A percentile compares a stretch with the other conserved stretches of the same genome.
Conservation (phyloP, 371 early-diverging fungal genomes). For the Rhizopus sp. region DNA sequence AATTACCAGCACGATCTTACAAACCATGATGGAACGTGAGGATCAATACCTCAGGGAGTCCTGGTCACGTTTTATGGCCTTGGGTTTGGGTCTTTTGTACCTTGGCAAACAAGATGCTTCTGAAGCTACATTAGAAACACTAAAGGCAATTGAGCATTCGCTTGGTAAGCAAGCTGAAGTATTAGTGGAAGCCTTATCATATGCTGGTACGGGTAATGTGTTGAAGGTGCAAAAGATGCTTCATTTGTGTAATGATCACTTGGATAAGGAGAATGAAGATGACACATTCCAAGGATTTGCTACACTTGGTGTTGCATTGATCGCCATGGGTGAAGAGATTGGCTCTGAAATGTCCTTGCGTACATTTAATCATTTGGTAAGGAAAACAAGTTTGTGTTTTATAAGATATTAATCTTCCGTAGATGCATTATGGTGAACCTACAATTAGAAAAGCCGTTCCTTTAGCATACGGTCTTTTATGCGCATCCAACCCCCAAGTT, state of each 20-base stretch:
- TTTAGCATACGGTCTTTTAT: slow-evolving; percentile 92
- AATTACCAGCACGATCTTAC: slow-evolving; percentile 87
- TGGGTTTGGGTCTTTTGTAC: slow-evolving; percentile 89
- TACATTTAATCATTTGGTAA: slow-evolving; percentile 90
- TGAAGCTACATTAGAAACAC: slow-evolving; percentile 91
- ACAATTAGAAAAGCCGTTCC: slow-evolving; percentile 93
- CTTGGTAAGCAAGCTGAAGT: slow-evolving; percentile 87
- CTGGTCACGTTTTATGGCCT: slow-evolving; percentile 87
- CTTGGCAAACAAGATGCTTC: slow-evolving; percentile 89
- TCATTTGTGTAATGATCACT: slow-evolving; percentile 92
- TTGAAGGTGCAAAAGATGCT: slow-evolving; percentile 96
- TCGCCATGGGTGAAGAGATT: slow-evolving; percentile 96
- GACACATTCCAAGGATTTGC: slow-evolving; percentile 91
- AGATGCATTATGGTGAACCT: slow-evolving; percentile 98
- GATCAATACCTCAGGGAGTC: slow-evolving; percentile 81
- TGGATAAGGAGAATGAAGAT: slow-evolving; percentile 83
- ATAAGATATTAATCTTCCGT: slow-evolving; percentile 56
- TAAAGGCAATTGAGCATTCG: slow-evolving; percentile 93
- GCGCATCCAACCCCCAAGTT: slow-evolving; percentile 94
- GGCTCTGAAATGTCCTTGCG: slow-evolving; percentile 96
- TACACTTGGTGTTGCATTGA: slow-evolving; percentile 93
- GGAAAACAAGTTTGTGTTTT: slow-evolving; percentile 77
- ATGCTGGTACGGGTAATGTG: slow-evolving; percentile 96
- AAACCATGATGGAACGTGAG: slow-evolving; percentile 95
- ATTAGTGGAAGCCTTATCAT: slow-evolving; percentile 87